Conservation (phyloP, 2,329 filamentous ascomycete species). For the Colletotrichum melonis region DNA sequence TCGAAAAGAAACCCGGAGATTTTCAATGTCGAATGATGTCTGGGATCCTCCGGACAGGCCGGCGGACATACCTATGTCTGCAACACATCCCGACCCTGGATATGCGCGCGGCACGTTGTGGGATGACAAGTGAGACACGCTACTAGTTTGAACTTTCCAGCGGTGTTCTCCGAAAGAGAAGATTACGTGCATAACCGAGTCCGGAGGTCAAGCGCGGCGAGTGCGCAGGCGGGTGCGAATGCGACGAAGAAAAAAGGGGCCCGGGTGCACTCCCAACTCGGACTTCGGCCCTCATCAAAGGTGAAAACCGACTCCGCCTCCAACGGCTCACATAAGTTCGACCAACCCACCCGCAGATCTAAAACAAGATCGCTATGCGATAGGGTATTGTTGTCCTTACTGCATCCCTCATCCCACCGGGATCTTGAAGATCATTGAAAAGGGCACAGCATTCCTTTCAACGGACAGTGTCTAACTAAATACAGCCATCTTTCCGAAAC, state of each 20-base stretch:
- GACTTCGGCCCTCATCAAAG: background rate
- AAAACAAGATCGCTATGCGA: background rate
- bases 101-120: background rate
- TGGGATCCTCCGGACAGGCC: background rate
- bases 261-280: background rate
- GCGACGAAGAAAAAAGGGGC: slow-evolving; percentile 1
- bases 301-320: background rate
- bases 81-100: background rate
- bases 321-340: background rate
- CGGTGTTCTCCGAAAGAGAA: background rate
- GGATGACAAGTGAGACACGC: background rate
- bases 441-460: background rate
- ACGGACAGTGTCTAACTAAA: background rate
- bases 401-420: background rate
- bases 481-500: background rate
- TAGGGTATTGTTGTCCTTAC: background rate
- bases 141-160: background rate
- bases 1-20: background rate
- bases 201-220: background rate
- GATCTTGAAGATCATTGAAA: background rate
- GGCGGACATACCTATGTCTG: background rate
- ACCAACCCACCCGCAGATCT: no score
- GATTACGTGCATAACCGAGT: slow-evolving; percentile 1
- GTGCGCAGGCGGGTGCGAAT: slow-evolving; percentile 1
- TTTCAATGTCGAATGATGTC: background rate